Percentiles rank a stretch among this genome's conserved stretches.
phyloP scores from a whole-genome alignment of 2,329 filamentous ascomycete species.

The Zopfia rhizophila region DNA sequence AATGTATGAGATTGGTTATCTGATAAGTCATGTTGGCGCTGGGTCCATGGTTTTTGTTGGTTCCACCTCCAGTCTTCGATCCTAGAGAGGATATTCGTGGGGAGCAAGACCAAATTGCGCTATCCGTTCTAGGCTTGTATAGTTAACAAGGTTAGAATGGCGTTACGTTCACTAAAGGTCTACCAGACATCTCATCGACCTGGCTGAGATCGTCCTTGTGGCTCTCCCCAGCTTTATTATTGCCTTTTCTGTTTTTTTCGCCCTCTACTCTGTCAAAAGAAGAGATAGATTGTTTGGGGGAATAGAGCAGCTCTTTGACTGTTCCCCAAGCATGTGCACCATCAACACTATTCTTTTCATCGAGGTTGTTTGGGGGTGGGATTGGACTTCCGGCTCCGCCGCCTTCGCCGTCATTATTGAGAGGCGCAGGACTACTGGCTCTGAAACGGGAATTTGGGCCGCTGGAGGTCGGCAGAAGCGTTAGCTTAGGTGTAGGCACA shows the following conservation, averaged over 20 bases:
- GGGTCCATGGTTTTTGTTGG: slow-evolving; percentile 7
- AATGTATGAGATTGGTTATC: slow-evolving; percentile 18
- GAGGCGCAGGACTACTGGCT: no score
- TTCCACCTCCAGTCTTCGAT: no score
- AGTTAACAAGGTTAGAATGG: slow-evolving; percentile 5
- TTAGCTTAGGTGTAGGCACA: no score
- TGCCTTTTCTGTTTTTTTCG: slow-evolving; percentile 8
- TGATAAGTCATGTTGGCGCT: slow-evolving; percentile 12
- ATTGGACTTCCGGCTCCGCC: no score
- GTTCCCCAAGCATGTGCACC: slow-evolving; percentile 7
- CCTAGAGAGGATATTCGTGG: slow-evolving; percentile 14
- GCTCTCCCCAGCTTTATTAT: slow-evolving; percentile 12
- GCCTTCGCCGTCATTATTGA: no score
- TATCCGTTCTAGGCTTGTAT: slow-evolving; percentile 8
- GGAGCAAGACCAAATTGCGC: slow-evolving; percentile 11
- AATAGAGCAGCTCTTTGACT: slow-evolving; percentile 12
- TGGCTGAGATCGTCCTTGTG: slow-evolving; percentile 9
- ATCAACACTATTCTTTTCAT: slow-evolving; percentile 8
- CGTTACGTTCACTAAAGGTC: slow-evolving; percentile 3
- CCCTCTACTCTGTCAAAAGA: slow-evolving; percentile 15
- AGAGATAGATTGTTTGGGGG: slow-evolving; percentile 11
- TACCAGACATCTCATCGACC: slow-evolving; percentile 4
- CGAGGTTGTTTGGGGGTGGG: no score
- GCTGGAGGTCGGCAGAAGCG: no score
- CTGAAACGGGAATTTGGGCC: no score